Evolutionary conservation across 495 filamentous ascomycete genomes (phyloP).

Genomic region (Cercophora samala): DNA sequence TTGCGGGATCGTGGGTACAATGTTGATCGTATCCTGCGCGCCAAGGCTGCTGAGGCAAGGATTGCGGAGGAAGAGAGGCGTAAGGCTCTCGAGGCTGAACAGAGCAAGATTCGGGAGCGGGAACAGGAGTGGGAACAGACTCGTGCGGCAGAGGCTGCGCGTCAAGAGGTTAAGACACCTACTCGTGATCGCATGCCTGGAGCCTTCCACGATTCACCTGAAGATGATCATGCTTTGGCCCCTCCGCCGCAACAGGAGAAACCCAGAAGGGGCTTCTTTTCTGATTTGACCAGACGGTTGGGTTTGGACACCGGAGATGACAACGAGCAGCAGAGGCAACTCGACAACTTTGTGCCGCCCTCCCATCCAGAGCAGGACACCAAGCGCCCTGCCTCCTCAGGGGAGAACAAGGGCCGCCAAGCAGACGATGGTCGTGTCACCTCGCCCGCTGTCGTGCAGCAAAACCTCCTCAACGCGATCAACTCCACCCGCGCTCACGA

Average conservation of each 20-base stretch:
- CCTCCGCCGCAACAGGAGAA: slow-evolving; percentile 17
- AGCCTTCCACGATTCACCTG: slow-evolving; percentile 60
- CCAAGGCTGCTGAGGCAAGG: slow-evolving; percentile 76
- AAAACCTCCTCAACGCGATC: slow-evolving; percentile 76
- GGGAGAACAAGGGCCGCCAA: slow-evolving; percentile 1
- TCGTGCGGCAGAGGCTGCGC: slow-evolving; percentile 29
- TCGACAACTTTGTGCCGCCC: slow-evolving; percentile 40
- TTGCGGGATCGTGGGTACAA: slow-evolving; percentile 86
- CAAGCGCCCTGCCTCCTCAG: not conserved
- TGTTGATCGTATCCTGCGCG: slow-evolving; percentile 83
- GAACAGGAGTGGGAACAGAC: slow-evolving; percentile 52
- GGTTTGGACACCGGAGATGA: slow-evolving; percentile 53
- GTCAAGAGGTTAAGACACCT: slow-evolving; percentile 31
- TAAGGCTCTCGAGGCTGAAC: slow-evolving; percentile 74
- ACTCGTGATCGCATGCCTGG: slow-evolving; percentile 29
- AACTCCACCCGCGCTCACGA: slow-evolving; percentile 76
- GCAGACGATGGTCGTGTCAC: slow-evolving; percentile 47
- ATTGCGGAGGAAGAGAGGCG: slow-evolving; percentile 78
- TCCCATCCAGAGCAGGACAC: not conserved
- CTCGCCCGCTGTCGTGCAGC: slow-evolving; percentile 53
- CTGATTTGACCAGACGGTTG: slow-evolving; percentile 59
- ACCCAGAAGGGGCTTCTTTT: slow-evolving; percentile 52
- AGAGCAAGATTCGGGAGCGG: slow-evolving; percentile 56
- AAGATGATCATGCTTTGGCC: slow-evolving; percentile 35
- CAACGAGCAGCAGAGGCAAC: slow-evolving; percentile 38